These are phyloP conservation scores for Astragalus membranaceus DNA, from an alignment of 306 rosid species.

Conservation along the genomic window DNA sequence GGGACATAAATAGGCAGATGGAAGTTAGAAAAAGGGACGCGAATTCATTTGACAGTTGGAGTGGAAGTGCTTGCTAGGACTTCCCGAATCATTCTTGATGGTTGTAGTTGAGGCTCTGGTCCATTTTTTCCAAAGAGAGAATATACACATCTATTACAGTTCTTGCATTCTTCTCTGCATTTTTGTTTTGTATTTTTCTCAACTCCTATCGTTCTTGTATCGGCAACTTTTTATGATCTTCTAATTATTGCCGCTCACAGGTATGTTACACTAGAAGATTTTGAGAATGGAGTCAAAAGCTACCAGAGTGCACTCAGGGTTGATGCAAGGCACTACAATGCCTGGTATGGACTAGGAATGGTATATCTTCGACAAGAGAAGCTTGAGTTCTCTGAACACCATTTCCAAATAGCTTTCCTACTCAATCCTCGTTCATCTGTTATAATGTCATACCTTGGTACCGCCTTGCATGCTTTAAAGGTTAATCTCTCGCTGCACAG, in stretches of 20 bases:
- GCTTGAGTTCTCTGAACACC: slow-evolving; percentile 88
- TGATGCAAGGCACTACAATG: slow-evolving; percentile 86
- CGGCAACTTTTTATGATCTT: slow-evolving; percentile 9
- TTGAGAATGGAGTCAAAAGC: slow-evolving; percentile 88
- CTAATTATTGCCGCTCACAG: slow-evolving; percentile 37
- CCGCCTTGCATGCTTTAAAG: slow-evolving; percentile 80
- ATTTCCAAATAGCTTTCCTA: slow-evolving; percentile 78
- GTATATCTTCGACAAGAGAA: slow-evolving; percentile 92
- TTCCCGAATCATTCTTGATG: not conserved
- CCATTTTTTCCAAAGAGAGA: not conserved
- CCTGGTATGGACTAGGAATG: slow-evolving; percentile 99
- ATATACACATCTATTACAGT: not conserved
- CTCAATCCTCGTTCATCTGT: slow-evolving; percentile 87
- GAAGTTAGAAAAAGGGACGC: not conserved
- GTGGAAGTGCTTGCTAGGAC: not conserved
- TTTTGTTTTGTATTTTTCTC: not conserved
- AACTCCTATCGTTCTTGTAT: not conserved
- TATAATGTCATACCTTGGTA: slow-evolving; percentile 88
- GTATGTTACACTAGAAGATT: slow-evolving; percentile 91
- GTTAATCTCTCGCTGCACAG: slow-evolving; percentile 34
- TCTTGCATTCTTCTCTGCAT: not conserved
- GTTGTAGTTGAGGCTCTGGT: not conserved
- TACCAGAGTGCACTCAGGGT: slow-evolving; percentile 87
- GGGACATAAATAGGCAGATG: not conserved
- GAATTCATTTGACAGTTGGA: not conserved